Conservation (phyloP, 2,329 filamentous ascomycete genomes). For the Coniochaeta sp. region DNA sequence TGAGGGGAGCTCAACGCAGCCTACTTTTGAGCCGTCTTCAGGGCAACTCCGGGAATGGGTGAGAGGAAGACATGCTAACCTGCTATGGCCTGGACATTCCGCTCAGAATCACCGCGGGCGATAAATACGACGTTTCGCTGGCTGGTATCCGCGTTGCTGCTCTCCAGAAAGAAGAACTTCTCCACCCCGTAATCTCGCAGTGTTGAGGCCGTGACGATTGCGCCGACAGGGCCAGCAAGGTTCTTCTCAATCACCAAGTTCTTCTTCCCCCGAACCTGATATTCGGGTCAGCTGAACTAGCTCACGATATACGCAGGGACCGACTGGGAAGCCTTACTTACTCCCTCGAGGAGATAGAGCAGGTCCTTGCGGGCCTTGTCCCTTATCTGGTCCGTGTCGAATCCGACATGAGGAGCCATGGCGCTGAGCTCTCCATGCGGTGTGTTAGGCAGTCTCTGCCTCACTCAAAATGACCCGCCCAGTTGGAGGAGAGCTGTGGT, state of each 20-base stretch:
- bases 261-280: constrained; percentile 94
- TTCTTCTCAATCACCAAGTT: constrained; percentile 90
- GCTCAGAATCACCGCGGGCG: constrained; percentile 80
- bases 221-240: constrained; percentile 80
- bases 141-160: constrained; percentile 87
- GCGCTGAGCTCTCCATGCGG: constrained; percentile 39
- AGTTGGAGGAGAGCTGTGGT: background rate
- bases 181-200: constrained; percentile 97
- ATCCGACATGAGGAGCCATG: constrained; percentile 65
- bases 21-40: constrained; percentile 38
- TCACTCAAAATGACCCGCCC: background rate
- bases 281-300: constrained; percentile 10
- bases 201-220: constrained; percentile 91
- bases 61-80: constrained; percentile 49
- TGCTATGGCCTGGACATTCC: constrained; percentile 77
- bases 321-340: constrained; percentile 49
- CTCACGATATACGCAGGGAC: background rate
- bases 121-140: constrained; percentile 95
- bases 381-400: constrained; percentile 69
- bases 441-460: background rate
- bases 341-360: constrained; percentile 84
- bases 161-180: constrained; percentile 95
- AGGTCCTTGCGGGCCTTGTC: constrained; percentile 83
- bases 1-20: constrained; percentile 41
- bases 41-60: background rate